Evolutionary conservation across 2,329 filamentous ascomycete genomes (phyloP).

Genomic region (Alternaria gansuensis): DNA sequence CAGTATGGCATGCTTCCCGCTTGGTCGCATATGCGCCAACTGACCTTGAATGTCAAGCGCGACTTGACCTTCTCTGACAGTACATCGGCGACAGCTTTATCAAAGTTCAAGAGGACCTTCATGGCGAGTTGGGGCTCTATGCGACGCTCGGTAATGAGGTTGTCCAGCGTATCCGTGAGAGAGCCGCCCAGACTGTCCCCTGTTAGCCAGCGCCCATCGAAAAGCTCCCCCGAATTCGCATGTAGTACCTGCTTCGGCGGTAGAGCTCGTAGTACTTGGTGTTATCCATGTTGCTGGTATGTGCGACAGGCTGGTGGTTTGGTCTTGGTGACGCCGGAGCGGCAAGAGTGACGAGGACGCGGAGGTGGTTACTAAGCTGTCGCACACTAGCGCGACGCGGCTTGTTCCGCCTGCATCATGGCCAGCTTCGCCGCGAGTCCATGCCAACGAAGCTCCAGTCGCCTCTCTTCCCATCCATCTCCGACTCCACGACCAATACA

Average conservation of each 20-base stretch:
- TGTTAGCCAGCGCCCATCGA: conserved; percentile 38
- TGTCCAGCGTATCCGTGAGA: conserved; percentile 95
- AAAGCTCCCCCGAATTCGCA: conserved; percentile 17
- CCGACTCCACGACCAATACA: conserved; percentile 21
- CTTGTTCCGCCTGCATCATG: conserved; percentile 43
- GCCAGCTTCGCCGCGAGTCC: conserved; percentile 36
- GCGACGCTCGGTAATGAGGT: conserved; percentile 90
- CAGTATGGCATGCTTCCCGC: conserved; percentile 21
- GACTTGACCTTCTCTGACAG: conserved; percentile 92
- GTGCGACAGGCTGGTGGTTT: conserved; percentile 23
- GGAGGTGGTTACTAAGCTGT: conserved; percentile 22
- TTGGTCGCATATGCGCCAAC: conserved; percentile 23
- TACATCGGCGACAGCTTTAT: conserved; percentile 89
- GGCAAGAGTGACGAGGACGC: conserved; percentile 8
- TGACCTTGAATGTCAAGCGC: conserved; percentile 92
- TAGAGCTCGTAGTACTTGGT: conserved; percentile 90
- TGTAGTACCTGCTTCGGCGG: conserved; percentile 88
- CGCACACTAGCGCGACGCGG: conserved; percentile 29
- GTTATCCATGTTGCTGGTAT: conserved; percentile 50
- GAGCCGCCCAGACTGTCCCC: conserved; percentile 82
- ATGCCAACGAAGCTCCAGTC: conserved; percentile 41
- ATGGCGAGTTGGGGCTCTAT: conserved; percentile 98
- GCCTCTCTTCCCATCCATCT: conserved; percentile 40
- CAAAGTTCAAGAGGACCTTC: conserved; percentile 97
- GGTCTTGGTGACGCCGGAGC: conserved; percentile 18